Evolutionary conservation across 1,139 yeast genomes (phyloP), one percentile per base, ranked within the genome.

Genomic region (Yamadazyma buinensis): DNA sequence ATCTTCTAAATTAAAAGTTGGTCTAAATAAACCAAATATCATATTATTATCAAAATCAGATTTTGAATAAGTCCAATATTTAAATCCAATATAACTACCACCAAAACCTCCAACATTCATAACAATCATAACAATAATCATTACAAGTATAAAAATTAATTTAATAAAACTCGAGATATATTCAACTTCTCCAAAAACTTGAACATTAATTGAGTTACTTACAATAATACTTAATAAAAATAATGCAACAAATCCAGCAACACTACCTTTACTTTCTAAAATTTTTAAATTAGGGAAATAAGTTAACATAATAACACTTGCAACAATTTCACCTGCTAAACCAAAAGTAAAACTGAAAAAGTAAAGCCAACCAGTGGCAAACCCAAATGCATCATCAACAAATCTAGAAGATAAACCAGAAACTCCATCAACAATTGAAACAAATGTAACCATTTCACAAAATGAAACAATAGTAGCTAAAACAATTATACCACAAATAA

Each of bases 351-450:
- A 84, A 39, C 86, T 75, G 12, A 83, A 55, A 77, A 90, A 85
- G 55, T 86, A 86, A 29, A 78, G 65, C 69, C 88, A 74, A 0
- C 95, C 95, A 0, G 84, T 66, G 1, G 94, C 80, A 54, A 85
- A 84, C 0, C 95, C 95, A 53, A 86, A 77, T 0, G 95, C 85
- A 46, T 83, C 88, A 51, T 86, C 95, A 2, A 85, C 86, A 57
- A 86, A 85, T 31, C 95, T 63, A 0, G 92, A 76, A 2, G 87
- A 77, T 19, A 84, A 65, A 0, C 87, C 87, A 2, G 84, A 77
- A 15, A 81, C 83, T 6, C 95, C 94, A 33, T 87, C 88, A 17
- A 85, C 83, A 18, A 84, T 75, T 0, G 95, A 94, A 18, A 85
- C 77, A 42, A 86, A 67, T 0, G 95, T 84, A 9, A 85, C 87